These are phyloP conservation scores for Mycena galericulata DNA, from an alignment of 768 basidiomycete genomes.

Conservation along the genomic window DNA sequence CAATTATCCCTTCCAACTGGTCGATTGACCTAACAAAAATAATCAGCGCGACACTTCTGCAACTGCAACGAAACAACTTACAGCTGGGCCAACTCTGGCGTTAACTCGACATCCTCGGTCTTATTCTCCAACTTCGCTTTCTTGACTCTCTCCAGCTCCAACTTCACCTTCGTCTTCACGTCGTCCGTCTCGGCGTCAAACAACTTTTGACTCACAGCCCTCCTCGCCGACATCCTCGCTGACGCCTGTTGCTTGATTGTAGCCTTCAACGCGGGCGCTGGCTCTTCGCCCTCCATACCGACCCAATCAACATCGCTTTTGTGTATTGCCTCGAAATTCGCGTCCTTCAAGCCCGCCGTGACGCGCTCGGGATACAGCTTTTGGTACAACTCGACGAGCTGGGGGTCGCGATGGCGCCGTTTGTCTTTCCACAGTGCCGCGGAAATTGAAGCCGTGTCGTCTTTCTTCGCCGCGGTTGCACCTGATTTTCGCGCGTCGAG, in stretches of 20 bases:
- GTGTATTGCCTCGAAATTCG: not conserved
- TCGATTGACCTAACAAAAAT: no score
- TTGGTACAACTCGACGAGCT: slow-evolving; percentile 7
- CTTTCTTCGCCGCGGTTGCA: not conserved
- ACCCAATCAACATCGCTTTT: not conserved
- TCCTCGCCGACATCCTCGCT: no score
- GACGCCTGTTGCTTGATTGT: no score
- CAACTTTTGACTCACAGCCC: no score
- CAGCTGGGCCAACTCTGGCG: not conserved
- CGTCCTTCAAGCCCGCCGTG: not conserved
- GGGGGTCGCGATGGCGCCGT: not conserved
- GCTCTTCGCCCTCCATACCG: not conserved
- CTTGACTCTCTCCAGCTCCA: no score
- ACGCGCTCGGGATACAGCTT: not conserved
- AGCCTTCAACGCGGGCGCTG: no score
- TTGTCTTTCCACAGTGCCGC: not conserved
- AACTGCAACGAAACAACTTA: not conserved
- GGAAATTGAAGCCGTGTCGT: not conserved
- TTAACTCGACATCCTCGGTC: not conserved
- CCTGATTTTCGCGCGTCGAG: not conserved
- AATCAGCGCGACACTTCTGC: not conserved
- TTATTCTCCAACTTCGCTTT: not conserved
- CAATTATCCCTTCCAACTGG: no score
- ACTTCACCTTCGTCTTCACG: no score
- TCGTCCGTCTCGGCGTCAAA: no score